Percentiles rank a stretch among this genome's conserved stretches.
Evolutionary conservation across 2,329 filamentous ascomycete genomes (phyloP).

Genomic region (Diaporthe ilicicola): DNA sequence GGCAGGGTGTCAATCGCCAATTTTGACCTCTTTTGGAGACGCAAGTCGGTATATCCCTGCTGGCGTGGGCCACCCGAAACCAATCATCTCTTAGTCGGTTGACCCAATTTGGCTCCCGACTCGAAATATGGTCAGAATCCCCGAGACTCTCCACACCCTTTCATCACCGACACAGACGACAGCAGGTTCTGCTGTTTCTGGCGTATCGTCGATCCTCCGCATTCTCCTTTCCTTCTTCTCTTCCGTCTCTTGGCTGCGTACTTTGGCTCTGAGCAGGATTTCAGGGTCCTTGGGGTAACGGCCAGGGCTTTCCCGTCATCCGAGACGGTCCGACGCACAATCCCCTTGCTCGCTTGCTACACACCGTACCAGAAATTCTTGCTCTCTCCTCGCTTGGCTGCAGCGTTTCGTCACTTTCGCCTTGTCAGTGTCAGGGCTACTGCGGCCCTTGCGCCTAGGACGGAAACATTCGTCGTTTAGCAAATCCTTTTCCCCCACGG

Average conservation of each 20-base stretch:
- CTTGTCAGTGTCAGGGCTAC: conserved; percentile 7
- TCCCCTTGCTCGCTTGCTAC: not conserved
- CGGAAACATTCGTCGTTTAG: not conserved
- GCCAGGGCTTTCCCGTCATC: conserved; percentile 20
- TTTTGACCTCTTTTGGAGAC: conserved; percentile 17
- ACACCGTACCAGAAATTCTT: conserved; percentile 15
- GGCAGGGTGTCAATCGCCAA: conserved; percentile 20
- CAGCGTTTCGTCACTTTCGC: conserved; percentile 10
- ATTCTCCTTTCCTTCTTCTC: conserved; percentile 13
- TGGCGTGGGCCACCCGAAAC: not conserved
- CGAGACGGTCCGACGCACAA: conserved; percentile 23
- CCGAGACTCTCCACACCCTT: conserved; percentile 27
- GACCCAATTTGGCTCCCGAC: not conserved
- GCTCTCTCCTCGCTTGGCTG: conserved; percentile 20
- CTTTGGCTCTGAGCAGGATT: conserved; percentile 10
- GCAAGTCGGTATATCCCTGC: not conserved
- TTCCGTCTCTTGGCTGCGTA: conserved; percentile 8
- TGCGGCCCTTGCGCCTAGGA: conserved; percentile 2
- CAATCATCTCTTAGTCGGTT: not conserved
- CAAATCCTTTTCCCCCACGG: not conserved
- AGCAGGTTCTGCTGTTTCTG: conserved; percentile 15
- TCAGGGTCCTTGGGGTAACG: conserved; percentile 19
- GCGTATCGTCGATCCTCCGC: conserved; percentile 26
- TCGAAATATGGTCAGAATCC: conserved; percentile 24
- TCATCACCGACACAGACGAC: conserved; percentile 17